Base-by-base conservation (phyloP, 2,329 filamentous ascomycete genomes). In the Diaporthe sp. region DNA sequence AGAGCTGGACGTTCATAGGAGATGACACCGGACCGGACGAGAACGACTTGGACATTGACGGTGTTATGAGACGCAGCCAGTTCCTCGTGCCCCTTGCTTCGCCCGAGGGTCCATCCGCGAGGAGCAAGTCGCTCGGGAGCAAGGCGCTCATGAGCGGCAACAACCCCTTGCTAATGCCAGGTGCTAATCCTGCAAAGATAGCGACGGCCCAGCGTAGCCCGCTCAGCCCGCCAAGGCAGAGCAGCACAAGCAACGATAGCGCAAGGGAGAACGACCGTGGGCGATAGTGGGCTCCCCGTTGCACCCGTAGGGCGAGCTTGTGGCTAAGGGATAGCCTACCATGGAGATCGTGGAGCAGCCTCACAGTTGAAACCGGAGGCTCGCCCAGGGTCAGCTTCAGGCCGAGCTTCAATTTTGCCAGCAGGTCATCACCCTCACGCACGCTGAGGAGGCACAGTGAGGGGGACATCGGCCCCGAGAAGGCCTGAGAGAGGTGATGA, bases 1-100 rank as follows among this genome's bases (percentile, higher is more conserved):
- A 97, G 82, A 94, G 93, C 81, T 98, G 96, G 96, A 98, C 96
- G 0, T 95, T 98, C 84, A 90, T 98, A 28, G 95, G 94, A 8
- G 85, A 84, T 42, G 86, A 87, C 72, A 57, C 71, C 10, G 87
- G 88, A 62, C 83, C 86, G 1, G 86, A 88, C 22, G 82, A 84
- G 34, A 84, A 84, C 6, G 74, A 74, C 61, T 10, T 70, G 37
- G 74, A 76, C 7, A 42, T 74, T 1, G 74, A 76, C 34, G 72
- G 49, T 19, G 72, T 69, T 2, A 68, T 76, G 46, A 57, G 61
- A 28, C 70, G 70, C 25, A 75, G 74, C 28, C 72, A 67, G 25
- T 19, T 75, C 37, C 58, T 76, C 28, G n/a, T 58, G 25, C 67
- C 73, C 19, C n/a, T 55, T 19, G 59, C 34, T 17, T 69, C 67